Base-by-base conservation (phyloP, 176 grass and related monocot species). In the Areca catechu region DNA sequence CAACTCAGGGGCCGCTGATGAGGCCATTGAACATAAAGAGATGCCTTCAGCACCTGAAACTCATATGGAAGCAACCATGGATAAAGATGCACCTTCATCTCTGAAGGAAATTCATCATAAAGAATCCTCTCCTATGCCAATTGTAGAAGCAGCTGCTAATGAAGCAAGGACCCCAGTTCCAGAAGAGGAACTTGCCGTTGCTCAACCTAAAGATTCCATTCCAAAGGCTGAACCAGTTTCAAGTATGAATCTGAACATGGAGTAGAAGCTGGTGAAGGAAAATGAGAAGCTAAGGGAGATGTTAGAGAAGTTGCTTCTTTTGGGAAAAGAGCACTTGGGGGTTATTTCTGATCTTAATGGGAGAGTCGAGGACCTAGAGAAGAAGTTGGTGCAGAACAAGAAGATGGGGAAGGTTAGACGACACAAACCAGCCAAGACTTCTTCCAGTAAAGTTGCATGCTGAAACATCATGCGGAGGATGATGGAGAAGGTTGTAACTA, bases 251-350 rank as follows among this genome's bases (percentile, higher is more conserved):
- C 66, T 75, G 22, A 61, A 50, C 3, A 20, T 7, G 7, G 54
- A 79, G 29, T 50, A 79, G 24, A 80, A 58, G 19, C 37, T 82
- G 48, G 60, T 58, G 3, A 78, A 91, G 53, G 83, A 91, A 47
- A 85, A 88, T 51, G 65, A 88, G 62, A 82, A 83, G 61, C 69
- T 91, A 62, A 82, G 72, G 49, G 75, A 72, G 54, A 84, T 82
- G 62, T 61, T 88, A 19, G 65, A 88, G 55, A 88, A 74, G 29
- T 62, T 88, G 28, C 76, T 97, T 7, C 48, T 75, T 4, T 74
- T 71, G 0, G 87, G 72, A 34, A 85, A 68, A 15, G 61, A 74
- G 16, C 87, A 91, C 23, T 53, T 85, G 37, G 75, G 67, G 19
- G 7, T 78, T 17, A 85, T 88, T 65, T 60, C 68, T 12, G 78